Conservation (phyloP, 2,329 filamentous ascomycete species). For the Fusarium sp. region DNA sequence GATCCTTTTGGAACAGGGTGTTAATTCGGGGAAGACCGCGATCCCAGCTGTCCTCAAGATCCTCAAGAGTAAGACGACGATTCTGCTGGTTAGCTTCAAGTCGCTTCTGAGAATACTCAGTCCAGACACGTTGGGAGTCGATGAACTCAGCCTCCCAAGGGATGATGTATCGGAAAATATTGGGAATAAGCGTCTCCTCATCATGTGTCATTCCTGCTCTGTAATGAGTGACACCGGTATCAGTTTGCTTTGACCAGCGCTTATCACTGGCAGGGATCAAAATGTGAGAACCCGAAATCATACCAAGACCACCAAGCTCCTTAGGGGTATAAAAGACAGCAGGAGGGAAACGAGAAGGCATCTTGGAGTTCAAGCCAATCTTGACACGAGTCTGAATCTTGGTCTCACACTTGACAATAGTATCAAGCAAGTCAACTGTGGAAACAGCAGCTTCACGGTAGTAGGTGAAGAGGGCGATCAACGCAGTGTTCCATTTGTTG, state of each 20-base stretch:
- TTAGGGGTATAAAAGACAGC: constrained; percentile 99
- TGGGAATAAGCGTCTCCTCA: constrained; percentile 96
- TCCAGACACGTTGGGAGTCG: constrained; percentile 98
- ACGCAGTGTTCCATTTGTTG: constrained; percentile 99
- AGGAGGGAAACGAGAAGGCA: constrained; percentile 98
- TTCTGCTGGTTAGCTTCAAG: constrained; percentile 98
- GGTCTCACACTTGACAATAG: constrained; percentile 99
- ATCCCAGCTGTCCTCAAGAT: constrained; percentile 98
- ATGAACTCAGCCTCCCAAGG: constrained; percentile 99
- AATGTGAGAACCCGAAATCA: constrained; percentile 99
- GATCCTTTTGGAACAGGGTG: constrained; percentile 97
- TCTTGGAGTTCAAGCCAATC: constrained; percentile 98
- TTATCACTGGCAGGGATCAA: constrained; percentile 97
- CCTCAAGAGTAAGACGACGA: constrained; percentile 90
- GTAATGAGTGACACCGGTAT: constrained; percentile 96
- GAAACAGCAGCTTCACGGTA: constrained; percentile 98
- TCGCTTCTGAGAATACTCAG: constrained; percentile 98
- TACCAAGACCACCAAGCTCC: constrained; percentile 94
- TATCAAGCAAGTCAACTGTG: constrained; percentile 92
- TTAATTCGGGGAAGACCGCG: constrained; percentile 97
- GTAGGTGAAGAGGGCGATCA: constrained; percentile 98
- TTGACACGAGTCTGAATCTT: constrained; percentile 99
- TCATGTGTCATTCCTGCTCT: constrained; percentile 98
- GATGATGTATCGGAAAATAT: constrained; percentile 99
- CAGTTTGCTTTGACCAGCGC: constrained; percentile 98